Percentiles rank a stretch among this genome's conserved stretches.
These are phyloP conservation scores for Cercospora janseana DNA, from an alignment of 2,329 filamentous ascomycete genomes.

Conservation along the genomic window DNA sequence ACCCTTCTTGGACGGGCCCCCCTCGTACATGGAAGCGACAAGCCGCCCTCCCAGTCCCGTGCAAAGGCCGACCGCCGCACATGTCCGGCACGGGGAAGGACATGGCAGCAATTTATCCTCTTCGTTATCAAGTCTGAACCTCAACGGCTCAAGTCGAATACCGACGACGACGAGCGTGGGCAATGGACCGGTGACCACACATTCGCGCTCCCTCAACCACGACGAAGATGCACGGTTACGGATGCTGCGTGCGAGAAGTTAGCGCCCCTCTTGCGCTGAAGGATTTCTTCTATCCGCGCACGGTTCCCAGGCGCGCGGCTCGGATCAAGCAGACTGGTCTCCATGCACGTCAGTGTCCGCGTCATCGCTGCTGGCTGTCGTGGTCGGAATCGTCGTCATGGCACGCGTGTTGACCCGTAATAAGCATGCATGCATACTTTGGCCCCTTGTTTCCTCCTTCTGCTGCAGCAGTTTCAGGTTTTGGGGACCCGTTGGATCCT, in stretches of 20 bases:
- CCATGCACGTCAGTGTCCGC: no score
- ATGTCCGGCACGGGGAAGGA: constrained; percentile 28
- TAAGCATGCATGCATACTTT: no score
- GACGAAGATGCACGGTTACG: constrained; percentile 25
- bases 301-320: not conserved
- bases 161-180: no score
- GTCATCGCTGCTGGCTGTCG: no score
- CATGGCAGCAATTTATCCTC: constrained; percentile 23
- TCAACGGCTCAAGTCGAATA: constrained; percentile 7
- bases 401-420: no score
- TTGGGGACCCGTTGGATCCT: no score
- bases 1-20: constrained; percentile 44
- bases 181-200: no score
- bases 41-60: constrained; percentile 34
- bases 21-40: constrained; percentile 48
- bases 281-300: not conserved
- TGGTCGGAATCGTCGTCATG: no score
- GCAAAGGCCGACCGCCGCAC: constrained; percentile 32
- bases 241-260: constrained; percentile 30
- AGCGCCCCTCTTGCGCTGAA: constrained; percentile 11
- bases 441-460: no score
- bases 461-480: no score
- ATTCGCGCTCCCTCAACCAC: constrained; percentile 8
- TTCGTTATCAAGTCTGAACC: constrained; percentile 16
- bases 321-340: no score